Evolutionary conservation across 2,329 filamentous ascomycete species (phyloP).

Genomic region (Alternaria burnsii): DNA sequence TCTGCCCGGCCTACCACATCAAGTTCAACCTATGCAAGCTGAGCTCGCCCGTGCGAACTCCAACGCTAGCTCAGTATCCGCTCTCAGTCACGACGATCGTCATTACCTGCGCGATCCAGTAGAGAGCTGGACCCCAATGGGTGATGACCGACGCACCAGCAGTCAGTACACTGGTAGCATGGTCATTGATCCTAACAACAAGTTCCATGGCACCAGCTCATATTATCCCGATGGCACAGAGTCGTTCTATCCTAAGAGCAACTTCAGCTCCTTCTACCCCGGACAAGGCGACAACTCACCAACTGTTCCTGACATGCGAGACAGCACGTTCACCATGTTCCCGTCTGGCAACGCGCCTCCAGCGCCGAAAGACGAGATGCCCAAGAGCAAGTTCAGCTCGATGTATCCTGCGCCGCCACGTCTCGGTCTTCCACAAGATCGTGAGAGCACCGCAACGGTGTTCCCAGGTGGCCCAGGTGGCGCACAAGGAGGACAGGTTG

Average conservation of each 20-base stretch:
- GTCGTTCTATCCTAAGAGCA: conserved; percentile 58
- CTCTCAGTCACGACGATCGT: conserved; percentile 41
- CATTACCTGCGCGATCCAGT: conserved; percentile 41
- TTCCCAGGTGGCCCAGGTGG: conserved; percentile 41
- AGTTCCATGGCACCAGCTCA: conserved; percentile 64
- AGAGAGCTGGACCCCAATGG: conserved; percentile 50
- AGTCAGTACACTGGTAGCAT: conserved; percentile 57
- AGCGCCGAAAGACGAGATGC: conserved; percentile 24
- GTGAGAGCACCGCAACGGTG: conserved; percentile 61
- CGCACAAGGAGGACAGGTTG: conserved; percentile 18
- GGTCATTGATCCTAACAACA: conserved; percentile 49
- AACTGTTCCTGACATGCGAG: conserved; percentile 70
- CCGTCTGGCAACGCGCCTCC: conserved; percentile 25
- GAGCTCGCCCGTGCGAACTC: conserved; percentile 50
- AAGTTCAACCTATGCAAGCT: conserved; percentile 48
- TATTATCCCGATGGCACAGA: conserved; percentile 47
- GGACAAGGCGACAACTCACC: conserved; percentile 52
- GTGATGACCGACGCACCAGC: conserved; percentile 50
- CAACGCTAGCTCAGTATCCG: conserved; percentile 46
- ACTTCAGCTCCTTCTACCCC: conserved; percentile 61
- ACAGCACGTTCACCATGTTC: conserved; percentile 59
- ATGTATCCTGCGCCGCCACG: conserved; percentile 43
- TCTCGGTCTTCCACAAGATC: conserved; percentile 43
- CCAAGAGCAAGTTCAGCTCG: conserved; percentile 37
- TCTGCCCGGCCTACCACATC: conserved; percentile 50